These are phyloP conservation scores for Aspergillus quadrilineatus DNA, from an alignment of 2,329 filamentous ascomycete genomes.

Conservation along the genomic window DNA sequence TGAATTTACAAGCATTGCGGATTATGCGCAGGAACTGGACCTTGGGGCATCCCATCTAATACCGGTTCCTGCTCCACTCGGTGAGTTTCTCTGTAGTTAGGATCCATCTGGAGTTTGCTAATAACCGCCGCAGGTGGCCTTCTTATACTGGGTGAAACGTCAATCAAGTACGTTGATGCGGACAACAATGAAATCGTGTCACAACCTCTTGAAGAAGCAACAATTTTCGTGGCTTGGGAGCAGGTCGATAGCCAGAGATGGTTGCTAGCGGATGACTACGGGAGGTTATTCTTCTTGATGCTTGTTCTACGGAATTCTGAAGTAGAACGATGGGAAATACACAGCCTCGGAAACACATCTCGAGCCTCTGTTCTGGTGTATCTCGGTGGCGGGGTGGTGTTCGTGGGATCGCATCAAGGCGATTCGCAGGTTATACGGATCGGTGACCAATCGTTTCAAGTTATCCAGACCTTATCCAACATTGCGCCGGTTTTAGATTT, in stretches of 20 bases:
- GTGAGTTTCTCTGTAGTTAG: conserved; percentile 28
- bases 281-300: conserved; percentile 78
- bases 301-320: conserved; percentile 59
- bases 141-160: conserved; percentile 75
- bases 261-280: conserved; percentile 90
- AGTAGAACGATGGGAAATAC: conserved; percentile 71
- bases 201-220: conserved; percentile 67
- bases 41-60: conserved; percentile 62
- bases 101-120: conserved; percentile 45
- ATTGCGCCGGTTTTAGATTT: conserved; percentile 93
- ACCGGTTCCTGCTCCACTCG: conserved; percentile 58
- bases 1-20: conserved; percentile 54
- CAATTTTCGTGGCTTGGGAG: conserved; percentile 90
- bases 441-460: conserved; percentile 58
- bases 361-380: conserved; percentile 78
- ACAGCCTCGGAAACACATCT: conserved; percentile 66
- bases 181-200: conserved; percentile 66
- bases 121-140: conserved; percentile 58
- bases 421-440: conserved; percentile 81
- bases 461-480: conserved; percentile 76
- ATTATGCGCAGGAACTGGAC: conserved; percentile 56
- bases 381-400: conserved; percentile 65
- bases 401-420: conserved; percentile 88
- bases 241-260: conserved; percentile 78
- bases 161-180: conserved; percentile 81